Evolutionary conservation across 1,139 yeast genomes (phyloP), one percentile per base, ranked within the genome.

Genomic region (Arxiozyma slooffiae): DNA sequence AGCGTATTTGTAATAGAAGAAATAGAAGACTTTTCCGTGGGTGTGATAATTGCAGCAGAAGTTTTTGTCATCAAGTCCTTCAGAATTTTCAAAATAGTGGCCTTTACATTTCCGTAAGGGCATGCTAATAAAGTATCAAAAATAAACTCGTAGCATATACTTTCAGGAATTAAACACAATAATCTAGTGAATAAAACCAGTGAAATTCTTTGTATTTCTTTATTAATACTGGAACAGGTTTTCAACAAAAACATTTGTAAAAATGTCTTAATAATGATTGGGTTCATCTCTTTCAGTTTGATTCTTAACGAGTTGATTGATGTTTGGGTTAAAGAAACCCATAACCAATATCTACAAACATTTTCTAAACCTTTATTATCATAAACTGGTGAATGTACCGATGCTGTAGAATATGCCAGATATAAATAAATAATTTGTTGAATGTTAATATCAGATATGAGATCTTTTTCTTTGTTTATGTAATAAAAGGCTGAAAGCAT

Each of bases 61-160:
- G 38, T 53, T 51, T 53, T 73, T 69, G 30, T 64, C 57, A 79
- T 68, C 53, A 87, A 71, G 55, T 81, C 85, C 63, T 85, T 88
- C 58, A 87, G 73, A 26, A 86, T 78, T 3, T 82, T 79, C 17
- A 86, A 74, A 47, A 82, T 69, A 3, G 80, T 79, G 26, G 81
- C 74, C 57, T 81, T 80, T 22, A 79, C 77, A 44, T 74, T 73
- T 42, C 75, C 78, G 63, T 74, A 81, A 1, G 96, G 95, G 61
- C 95, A 86, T 51, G 77, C 73, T 38, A 72, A 69, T 52, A 90
- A 71, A 0, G 92, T 76, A 62, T 86, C 92, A 41, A 74, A 62
- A 21, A 87, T 71, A 60, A 84, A 86, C 5, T 71, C 73, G 65
- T 79, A 85, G 1, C 85, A 71, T 16, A 74, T 69, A 3, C 71